phyloP scores from a whole-genome alignment of 1,139 yeast species.

The Candida smagusa region DNA sequence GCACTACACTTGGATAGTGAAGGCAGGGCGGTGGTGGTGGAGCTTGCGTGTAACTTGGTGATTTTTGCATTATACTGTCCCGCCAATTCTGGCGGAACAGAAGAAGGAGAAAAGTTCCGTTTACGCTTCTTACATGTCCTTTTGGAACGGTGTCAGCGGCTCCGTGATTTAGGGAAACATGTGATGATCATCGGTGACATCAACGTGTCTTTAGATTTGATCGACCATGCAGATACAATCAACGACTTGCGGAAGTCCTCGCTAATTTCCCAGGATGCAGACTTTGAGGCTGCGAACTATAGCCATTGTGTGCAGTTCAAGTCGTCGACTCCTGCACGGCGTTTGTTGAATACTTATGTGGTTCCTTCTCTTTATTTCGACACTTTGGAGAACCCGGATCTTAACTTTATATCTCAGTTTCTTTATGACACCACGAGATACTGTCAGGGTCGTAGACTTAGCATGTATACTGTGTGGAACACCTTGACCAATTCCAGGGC shows the following conservation, averaged over 20 bases:
- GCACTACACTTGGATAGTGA: constrained; percentile 66
- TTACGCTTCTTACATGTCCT: constrained; percentile 54
- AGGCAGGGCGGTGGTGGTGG: constrained; percentile 78
- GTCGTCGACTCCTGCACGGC: constrained; percentile 39
- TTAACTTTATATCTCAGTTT: constrained; percentile 19
- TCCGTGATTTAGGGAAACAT: constrained; percentile 52
- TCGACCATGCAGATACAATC: constrained; percentile 77
- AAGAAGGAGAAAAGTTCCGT: constrained; percentile 66
- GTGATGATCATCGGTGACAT: constrained; percentile 86
- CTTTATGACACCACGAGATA: constrained; percentile 66
- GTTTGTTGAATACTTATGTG: constrained; percentile 40
- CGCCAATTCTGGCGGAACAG: constrained; percentile 74
- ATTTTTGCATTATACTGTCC: constrained; percentile 86
- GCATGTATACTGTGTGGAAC: constrained; percentile 92
- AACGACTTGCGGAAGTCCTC: constrained; percentile 23
- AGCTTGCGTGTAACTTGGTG: constrained; percentile 59
- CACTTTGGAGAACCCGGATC: constrained; percentile 3
- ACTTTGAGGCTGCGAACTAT: constrained; percentile 42
- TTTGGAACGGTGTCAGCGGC: constrained; percentile 55
- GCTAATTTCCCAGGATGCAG: constrained; percentile 14
- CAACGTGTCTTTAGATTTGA: constrained; percentile 73
- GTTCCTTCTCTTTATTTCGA: constrained; percentile 10
- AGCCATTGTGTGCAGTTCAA: constrained; percentile 41
- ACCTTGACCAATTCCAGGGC: constrained; percentile 76
- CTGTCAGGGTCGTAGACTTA: constrained; percentile 52